A percentile compares a stretch with the other conserved stretches of the same genome.
phyloP scores from a whole-genome alignment of 331 rosid genomes.

The Phaseolus coccineus region DNA sequence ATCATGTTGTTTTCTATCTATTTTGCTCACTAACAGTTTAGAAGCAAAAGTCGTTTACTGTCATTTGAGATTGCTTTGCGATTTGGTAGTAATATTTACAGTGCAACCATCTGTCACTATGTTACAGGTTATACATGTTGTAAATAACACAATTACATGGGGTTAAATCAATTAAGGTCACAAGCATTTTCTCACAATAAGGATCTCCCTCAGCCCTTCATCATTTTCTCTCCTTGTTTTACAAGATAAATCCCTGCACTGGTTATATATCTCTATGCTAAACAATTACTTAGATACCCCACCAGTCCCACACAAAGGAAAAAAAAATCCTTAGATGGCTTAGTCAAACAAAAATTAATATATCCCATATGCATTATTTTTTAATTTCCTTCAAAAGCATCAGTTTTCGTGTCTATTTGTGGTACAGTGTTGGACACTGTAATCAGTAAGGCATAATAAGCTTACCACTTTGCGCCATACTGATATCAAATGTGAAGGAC shows the following conservation, averaged over 20 bases:
- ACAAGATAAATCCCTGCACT: slow-evolving; percentile 11
- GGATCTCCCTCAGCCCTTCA: background rate
- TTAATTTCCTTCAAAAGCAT: background rate
- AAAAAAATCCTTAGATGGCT: background rate
- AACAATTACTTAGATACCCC: slow-evolving; percentile 12
- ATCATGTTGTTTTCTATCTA: background rate
- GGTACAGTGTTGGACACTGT: slow-evolving; percentile 21
- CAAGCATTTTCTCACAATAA: slow-evolving; percentile 16
- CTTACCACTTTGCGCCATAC: too few relatives aligned
- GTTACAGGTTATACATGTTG: background rate
- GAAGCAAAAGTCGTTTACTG: background rate
- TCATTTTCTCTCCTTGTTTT: background rate
- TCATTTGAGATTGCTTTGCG: slow-evolving; percentile 1
- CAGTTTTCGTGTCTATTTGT: slow-evolving; percentile 5
- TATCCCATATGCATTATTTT: slow-evolving; percentile 2
- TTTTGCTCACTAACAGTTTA: background rate
- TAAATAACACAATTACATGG: background rate
- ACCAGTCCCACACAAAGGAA: background rate
- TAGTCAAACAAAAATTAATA: background rate
- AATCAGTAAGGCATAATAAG: background rate
- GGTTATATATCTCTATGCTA: background rate
- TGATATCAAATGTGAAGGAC: too few relatives aligned
- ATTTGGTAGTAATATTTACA: background rate
- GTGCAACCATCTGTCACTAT: slow-evolving; percentile 8
- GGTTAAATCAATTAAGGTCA: background rate